Evolutionary conservation across 352 stramenopile species (phyloP).

Genomic region (Phytopythium sindhum): DNA sequence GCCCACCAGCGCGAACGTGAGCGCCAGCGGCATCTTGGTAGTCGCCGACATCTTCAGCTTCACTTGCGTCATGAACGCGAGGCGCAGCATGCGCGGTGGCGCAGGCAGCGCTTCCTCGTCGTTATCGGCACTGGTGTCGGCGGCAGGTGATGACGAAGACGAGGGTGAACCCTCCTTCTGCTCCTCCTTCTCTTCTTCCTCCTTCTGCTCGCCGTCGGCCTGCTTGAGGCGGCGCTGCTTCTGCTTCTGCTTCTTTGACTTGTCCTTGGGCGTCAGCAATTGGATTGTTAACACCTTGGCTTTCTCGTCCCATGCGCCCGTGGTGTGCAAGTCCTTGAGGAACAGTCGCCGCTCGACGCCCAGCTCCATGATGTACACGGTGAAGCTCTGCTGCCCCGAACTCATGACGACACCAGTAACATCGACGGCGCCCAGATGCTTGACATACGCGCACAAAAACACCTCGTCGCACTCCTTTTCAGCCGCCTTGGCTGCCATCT

Average conservation of each 20-base stretch:
- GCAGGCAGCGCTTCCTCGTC: constrained; percentile 4
- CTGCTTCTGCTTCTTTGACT: constrained; percentile 10
- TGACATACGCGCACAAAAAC: constrained; percentile 77
- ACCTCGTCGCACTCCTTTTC: constrained; percentile 77
- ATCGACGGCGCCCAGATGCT: constrained; percentile 53
- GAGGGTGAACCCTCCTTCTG: not conserved
- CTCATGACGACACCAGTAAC: constrained; percentile 74
- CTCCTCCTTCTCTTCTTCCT: constrained; percentile 7
- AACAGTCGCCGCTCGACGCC: constrained; percentile 70
- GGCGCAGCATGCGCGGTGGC: constrained; percentile 22
- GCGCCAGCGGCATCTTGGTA: constrained; percentile 55
- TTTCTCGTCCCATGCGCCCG: constrained; percentile 47
- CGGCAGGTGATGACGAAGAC: not conserved
- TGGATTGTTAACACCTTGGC: constrained; percentile 43
- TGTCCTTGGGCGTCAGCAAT: constrained; percentile 17
- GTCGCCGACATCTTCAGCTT: constrained; percentile 61
- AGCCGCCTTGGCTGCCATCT: constrained; percentile 76
- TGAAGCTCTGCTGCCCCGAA: constrained; percentile 73
- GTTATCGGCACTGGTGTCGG: not conserved
- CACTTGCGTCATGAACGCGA: constrained; percentile 66
- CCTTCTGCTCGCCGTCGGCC: constrained; percentile 4
- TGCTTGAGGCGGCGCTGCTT: not conserved
- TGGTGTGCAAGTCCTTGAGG: constrained; percentile 38
- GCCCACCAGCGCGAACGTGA: constrained; percentile 50
- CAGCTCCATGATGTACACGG: constrained; percentile 68